Base-by-base conservation (phyloP, 257 asterid species). In the Capsicum rhomboideum region DNA sequence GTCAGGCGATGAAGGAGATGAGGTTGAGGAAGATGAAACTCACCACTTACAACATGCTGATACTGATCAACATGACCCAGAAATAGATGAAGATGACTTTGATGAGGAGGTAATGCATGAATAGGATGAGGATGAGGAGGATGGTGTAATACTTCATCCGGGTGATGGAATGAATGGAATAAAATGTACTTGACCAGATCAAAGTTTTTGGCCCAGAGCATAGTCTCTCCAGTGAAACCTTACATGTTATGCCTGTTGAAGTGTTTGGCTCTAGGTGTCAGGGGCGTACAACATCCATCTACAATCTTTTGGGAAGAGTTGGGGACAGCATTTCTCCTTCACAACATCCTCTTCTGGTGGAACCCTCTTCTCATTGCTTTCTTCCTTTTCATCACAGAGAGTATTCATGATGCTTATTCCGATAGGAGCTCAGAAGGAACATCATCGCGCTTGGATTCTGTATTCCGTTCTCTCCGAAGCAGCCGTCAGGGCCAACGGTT, bases 141-240 rank as follows among this genome's bases (percentile, higher is more conserved):
- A 94, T 85, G 99, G 99, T 59, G 98, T 95, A 79, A 87, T 95
- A 40, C 91, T 95, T 84, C 92, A 97, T 84, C 87, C 94, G 54
- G 99, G 98, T n/a, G 99, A 93, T 86, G 99, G 98, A 75, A 95
- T 94, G 98, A 94, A 95, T 86, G 99, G 99, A 42, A 92, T 92
- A n/a, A 71, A 91, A 92, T 82, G 97, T 95, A 79, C 92, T 95
- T 88, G 99, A 95, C 89, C 99, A 94, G 87, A 94, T 95, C 82
- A 98, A 94, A 90, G 98, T 94, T 83, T 89, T 95, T 88, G 99
- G 97, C 20, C 90, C 95, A 88, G 99, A 95, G 56, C 82, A 81
- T 85, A 93, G 92, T 89, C 90, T 91, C 77, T 88, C 94, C 61
- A 92, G 87, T 78, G 99, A 94, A 85, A 90, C 97, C 66, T 90